Evolutionary conservation across 2,329 filamentous ascomycete genomes (phyloP), one percentile per base, ranked within the genome.

Genomic region (Zarea fungicola): DNA sequence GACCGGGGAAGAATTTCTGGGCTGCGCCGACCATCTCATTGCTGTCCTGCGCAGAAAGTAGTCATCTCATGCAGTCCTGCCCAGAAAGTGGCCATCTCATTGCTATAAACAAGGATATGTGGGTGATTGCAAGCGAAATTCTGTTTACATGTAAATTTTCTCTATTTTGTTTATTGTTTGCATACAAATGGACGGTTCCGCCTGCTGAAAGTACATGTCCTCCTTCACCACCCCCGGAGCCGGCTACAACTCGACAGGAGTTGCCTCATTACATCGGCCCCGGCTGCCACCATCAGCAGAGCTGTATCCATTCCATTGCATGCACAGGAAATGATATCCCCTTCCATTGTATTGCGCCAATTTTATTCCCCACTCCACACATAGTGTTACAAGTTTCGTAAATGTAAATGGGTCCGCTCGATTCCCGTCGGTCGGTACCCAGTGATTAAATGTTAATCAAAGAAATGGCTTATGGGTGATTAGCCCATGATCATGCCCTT

Each of bases 401-500:
- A 49, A 42, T 45, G 42, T 25, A 36, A n/a, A 41, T 42, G 32
- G 46, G 31, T 35, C 39, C 40, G 32, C 28, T 35, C 22, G 36
- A 36, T 42, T 25, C 37, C 36, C 22, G 36, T 50, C 48, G 35
- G 44, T 28, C n/a, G 37, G 43, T 39, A 9, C 37, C 42, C 31
- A 23, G 16, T 42, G 46, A 43, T 48, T 48, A 48, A 35, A 48
- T 48, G 28, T 22, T 26, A 48, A 48, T 42, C 45, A 48, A 48
- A 41, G 21, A 41, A 35, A 35, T 48, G 29, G 46, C 31, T 49
- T 23, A 25, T 42, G 21, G 11, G 29, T n/a, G 29, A 21, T 76
- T 78, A 85, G 61, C 81, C 81, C 81, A 85, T 84, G 55, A 85
- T 77, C 80, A 85, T 84, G 50, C 82, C 82, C 70, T 84, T 84